Base-by-base conservation (phyloP, 805 yeast genomes). In the Vanderwaltozyma yarrowii region DNA sequence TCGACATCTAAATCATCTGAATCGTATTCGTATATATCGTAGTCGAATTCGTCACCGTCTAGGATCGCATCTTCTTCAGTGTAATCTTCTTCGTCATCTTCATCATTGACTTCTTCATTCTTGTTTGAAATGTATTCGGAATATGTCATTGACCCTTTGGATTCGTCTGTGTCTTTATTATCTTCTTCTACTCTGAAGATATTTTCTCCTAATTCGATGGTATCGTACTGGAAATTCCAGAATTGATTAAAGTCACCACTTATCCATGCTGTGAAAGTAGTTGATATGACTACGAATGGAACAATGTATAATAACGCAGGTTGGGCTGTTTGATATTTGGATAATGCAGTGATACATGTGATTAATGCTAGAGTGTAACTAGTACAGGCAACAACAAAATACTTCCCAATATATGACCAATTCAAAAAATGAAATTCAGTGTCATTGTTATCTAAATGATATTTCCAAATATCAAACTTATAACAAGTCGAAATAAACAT, bases 221-320 rank as follows among this genome's bases (percentile, higher is more conserved):
- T 32, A 20, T 51, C 56, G 38, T 54, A 54, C 30, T 49, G 49
- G 42, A 59, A 74, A 1, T 40, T 42, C 71, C 70, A 71, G 10
- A 75, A 37, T 16, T 51, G 42, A 0, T 36, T 44, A 16, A 70
- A 44, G 20, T 77, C 81, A 1, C 70, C 70, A 19, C 56, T 56
- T 3, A 38, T n/a, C n/a, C 47, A 35, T 0, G 74, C 73, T 0
- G 59, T 46, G 0, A 49, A 27, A 0, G 57, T n/a, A 1, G 67
- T 62, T 0, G 69, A 57, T 0, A 62, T 8, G 0, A 65, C 25
- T 21, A 70, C 32, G 4, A 61, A 48, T 4, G 87, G 87, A 4
- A 76, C 76, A 19, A 80, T 54, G 50, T 78, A 80, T 15, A 80
- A 51, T 43, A 80, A 58, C 0, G 86, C 86, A 1, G 87, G 87